Evolutionary conservation across 495 filamentous ascomycete species (phyloP), one percentile per base, ranked within the genome.

Genomic region (Ramalina intermedia): DNA sequence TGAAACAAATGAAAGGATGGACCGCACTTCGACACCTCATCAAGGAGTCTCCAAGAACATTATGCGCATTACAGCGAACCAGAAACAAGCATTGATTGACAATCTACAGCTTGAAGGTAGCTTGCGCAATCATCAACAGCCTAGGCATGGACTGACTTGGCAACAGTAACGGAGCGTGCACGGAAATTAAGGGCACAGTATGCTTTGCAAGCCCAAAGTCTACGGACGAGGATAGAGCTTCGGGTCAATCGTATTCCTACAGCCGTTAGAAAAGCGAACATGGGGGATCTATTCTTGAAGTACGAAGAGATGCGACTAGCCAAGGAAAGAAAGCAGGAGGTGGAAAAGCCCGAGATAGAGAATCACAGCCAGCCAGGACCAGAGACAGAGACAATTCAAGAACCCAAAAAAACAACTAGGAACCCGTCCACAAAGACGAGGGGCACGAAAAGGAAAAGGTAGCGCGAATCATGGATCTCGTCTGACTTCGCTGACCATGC

Each of bases 81-180:
- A 94, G 62, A 94, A 95, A 65, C 84, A 90, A 62, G 82, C 86
- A 6, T 70, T 96, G 11, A 81, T 94, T 48, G 88, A 95, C 52
- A 96, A 98, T 57, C 62, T 96, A 26, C 87, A 94, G 57, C 73
- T 96, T 40, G 91, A 98, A 68, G 78, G 91, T 95, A 75, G 48
- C 82, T 66, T 43, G 35, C 20, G n/a, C 12, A 20, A 13, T 49
- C 49, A 14, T 46, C 24, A 21, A 20, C 16, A 41, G 20, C 20
- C 18, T 29, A 54, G 20, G 46, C 38, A 4, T 12, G 20, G 33
- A 50, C 43, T 65, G 24, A 65, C 50, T 37, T 17, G 11, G 12
- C 49, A 18, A 5, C 40, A 96, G 91, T 96, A 53, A 90, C 85
- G 24, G 87, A 95, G 66, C 80, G 91, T 55, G 87, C 85, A 35